Conservation (phyloP, 805 yeast species). For the Starmerella potacharoeniae region DNA sequence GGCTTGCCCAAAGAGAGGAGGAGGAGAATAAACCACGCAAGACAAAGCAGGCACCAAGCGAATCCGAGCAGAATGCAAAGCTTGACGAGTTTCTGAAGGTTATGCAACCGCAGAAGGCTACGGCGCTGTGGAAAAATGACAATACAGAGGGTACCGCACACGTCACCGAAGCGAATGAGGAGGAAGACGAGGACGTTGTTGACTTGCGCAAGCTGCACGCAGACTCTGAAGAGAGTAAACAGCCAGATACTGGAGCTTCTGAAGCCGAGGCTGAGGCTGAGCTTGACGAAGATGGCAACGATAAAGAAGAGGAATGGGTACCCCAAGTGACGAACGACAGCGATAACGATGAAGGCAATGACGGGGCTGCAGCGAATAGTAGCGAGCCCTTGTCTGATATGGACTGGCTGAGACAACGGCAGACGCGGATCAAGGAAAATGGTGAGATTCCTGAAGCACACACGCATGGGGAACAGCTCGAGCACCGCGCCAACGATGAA, state of each 20-base stretch:
- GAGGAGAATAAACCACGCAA: slow-evolving; percentile 21
- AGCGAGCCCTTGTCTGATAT: slow-evolving; percentile 46
- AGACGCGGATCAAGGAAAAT: slow-evolving; percentile 56
- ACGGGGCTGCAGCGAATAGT: neutral
- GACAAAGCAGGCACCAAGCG: neutral
- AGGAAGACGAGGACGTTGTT: slow-evolving; percentile 21
- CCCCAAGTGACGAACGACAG: slow-evolving; percentile 22
- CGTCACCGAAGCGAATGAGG: slow-evolving; percentile 16
- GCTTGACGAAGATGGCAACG: slow-evolving; percentile 25
- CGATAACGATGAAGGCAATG: slow-evolving; percentile 20
- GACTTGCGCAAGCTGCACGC: slow-evolving; percentile 29
- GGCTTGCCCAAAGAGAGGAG: neutral
- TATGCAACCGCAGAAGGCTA: slow-evolving; percentile 55
- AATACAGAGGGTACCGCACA: slow-evolving; percentile 17
- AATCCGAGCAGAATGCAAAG: slow-evolving; percentile 30
- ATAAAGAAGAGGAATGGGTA: slow-evolving; percentile 32
- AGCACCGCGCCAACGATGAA: slow-evolving; percentile 9
- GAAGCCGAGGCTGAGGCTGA: neutral
- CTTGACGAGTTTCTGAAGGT: slow-evolving; percentile 72
- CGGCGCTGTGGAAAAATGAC: slow-evolving; percentile 28
- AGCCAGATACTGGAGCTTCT: too few species aligned
- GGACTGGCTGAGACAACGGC: slow-evolving; percentile 74
- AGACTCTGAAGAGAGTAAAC: neutral
- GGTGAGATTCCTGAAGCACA: slow-evolving; percentile 15
- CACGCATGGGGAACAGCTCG: neutral